Percentiles rank a stretch among this genome's conserved stretches.
Evolutionary conservation across 1,139 yeast genomes (phyloP).

Genomic region (Meyerozyma carpophila): DNA sequence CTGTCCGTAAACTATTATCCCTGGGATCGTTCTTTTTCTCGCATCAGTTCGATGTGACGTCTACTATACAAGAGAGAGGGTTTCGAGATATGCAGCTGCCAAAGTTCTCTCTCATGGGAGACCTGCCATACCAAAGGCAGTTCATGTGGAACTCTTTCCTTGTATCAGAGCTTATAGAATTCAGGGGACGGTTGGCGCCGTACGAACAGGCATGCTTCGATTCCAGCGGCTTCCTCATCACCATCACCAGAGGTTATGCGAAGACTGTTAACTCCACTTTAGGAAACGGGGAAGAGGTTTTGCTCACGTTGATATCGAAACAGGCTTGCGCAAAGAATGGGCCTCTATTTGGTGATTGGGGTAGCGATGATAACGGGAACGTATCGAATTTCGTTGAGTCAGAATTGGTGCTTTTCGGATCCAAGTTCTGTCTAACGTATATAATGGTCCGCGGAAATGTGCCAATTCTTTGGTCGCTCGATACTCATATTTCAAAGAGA

Average conservation of each 20-base stretch:
- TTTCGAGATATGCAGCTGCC: constrained; percentile 20
- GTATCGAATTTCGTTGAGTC: constrained; percentile 65
- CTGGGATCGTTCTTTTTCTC: constrained; percentile 67
- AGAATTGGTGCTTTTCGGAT: constrained; percentile 55
- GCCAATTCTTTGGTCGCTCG: constrained; percentile 60
- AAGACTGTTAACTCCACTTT: constrained; percentile 49
- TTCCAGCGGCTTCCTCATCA: constrained; percentile 49
- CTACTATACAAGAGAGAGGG: constrained; percentile 54
- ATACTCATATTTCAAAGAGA: constrained; percentile 36
- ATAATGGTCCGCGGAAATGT: constrained; percentile 62
- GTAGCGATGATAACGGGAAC: constrained; percentile 67
- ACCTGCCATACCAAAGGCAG: constrained; percentile 43
- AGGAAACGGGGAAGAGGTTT: constrained; percentile 29
- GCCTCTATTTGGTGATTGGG: constrained; percentile 61
- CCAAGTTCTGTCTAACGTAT: constrained; percentile 50
- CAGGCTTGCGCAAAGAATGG: constrained; percentile 59
- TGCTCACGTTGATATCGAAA: constrained; percentile 61
- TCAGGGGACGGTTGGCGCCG: constrained; percentile 50
- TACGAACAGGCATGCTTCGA: constrained; percentile 51
- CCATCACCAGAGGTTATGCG: constrained; percentile 63
- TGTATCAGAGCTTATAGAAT: constrained; percentile 52
- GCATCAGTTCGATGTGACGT: constrained; percentile 58
- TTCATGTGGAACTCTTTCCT: constrained; percentile 66
- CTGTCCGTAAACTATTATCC: constrained; percentile 50
- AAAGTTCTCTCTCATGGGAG: constrained; percentile 31